phyloP scores from a whole-genome alignment of 163 green algal genomes.

The Chlorella variabilis region DNA sequence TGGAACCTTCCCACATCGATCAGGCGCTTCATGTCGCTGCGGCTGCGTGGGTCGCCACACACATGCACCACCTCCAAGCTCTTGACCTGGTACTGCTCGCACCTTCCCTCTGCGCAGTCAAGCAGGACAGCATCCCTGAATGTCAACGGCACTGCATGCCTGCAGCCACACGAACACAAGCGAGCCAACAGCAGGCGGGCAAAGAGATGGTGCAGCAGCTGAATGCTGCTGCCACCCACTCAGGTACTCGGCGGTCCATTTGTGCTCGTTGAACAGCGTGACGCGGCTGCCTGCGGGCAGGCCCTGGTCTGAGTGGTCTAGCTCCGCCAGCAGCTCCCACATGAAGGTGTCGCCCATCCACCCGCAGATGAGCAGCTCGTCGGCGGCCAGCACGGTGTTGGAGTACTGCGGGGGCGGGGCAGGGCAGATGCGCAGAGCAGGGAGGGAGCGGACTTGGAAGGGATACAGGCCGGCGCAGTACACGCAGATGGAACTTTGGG shows the following conservation, averaged over 20 bases:
- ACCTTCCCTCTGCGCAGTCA: not conserved
- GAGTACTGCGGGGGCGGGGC: conserved; percentile 36
- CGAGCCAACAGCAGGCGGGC: too few relatives aligned
- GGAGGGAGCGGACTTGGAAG: too few relatives aligned
- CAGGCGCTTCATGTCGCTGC: conserved; percentile 1
- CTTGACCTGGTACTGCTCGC: not conserved
- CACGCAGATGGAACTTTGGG: too few relatives aligned
- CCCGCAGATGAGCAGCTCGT: conserved; percentile 59
- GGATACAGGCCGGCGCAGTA: too few relatives aligned
- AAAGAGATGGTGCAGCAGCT: too few relatives aligned
- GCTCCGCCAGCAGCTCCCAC: conserved; percentile 53
- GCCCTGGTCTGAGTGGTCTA: conserved; percentile 53
- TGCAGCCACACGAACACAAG: too few relatives aligned
- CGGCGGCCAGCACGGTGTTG: not conserved
- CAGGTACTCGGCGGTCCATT: not conserved
- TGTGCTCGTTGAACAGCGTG: conserved; percentile 53
- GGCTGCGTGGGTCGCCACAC: conserved; percentile 23
- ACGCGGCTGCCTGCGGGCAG: conserved; percentile 48
- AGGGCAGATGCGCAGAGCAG: too few relatives aligned
- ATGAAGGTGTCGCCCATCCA: conserved; percentile 53
- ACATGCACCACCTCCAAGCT: conserved; percentile 15
- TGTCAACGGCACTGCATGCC: too few relatives aligned
- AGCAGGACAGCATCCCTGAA: not conserved
- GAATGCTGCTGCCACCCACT: not conserved
- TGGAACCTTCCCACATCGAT: conserved; percentile 14